These are phyloP conservation scores for Penicillium sp. DNA, from an alignment of 2,329 filamentous ascomycete genomes.

Conservation along the genomic window DNA sequence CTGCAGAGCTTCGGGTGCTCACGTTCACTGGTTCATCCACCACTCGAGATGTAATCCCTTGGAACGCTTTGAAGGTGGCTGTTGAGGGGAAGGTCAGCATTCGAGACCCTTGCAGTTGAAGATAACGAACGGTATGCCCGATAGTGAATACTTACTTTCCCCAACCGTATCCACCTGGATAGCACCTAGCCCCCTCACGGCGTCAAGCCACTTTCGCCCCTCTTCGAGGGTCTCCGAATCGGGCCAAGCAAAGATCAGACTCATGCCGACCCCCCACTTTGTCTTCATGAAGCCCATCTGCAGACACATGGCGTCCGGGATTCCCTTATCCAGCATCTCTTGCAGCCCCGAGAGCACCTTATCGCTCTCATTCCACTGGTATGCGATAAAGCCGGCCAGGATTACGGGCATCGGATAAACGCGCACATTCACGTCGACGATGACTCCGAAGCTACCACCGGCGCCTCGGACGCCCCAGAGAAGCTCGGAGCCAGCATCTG, in stretches of 20 bases:
- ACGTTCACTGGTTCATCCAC: background rate
- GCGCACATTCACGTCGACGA: conserved; percentile 9
- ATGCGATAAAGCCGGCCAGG: conserved; percentile 7
- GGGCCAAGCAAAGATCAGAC: background rate
- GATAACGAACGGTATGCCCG: background rate
- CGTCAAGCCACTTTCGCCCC: background rate
- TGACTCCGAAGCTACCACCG: conserved; percentile 5
- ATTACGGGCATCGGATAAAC: conserved; percentile 11
- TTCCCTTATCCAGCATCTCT: background rate
- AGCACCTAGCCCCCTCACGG: background rate
- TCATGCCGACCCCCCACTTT: background rate
- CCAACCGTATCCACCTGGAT: background rate
- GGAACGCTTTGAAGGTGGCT: background rate
- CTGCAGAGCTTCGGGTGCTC: background rate
- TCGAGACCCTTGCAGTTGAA: background rate
- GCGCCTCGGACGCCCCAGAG: conserved; percentile 9
- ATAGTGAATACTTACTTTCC: background rate
- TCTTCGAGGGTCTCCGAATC: background rate
- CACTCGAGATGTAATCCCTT: background rate
- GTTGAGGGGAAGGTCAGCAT: background rate
- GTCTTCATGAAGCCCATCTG: background rate
- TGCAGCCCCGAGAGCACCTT: background rate
- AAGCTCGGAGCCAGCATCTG: conserved; percentile 8
- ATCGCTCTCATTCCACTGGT: background rate
- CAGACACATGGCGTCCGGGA: background rate